phyloP scores from a whole-genome alignment of 352 stramenopile species.

The Phytophthora aleatoria region DNA sequence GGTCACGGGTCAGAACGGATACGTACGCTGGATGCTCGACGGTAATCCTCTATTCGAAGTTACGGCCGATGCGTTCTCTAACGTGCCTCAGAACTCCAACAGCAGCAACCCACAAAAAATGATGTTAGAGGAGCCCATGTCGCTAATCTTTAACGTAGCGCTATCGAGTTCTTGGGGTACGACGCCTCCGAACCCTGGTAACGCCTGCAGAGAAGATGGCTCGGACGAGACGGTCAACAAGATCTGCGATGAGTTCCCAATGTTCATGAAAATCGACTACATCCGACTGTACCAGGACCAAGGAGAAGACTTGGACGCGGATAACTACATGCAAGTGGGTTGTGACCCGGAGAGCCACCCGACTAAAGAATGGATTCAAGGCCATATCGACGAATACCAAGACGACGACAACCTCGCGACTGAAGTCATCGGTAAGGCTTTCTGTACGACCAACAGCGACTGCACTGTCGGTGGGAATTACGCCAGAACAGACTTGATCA shows the following conservation, averaged over 20 bases:
- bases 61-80: slow-evolving; percentile 49
- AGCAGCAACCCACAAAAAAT: slow-evolving; percentile 70
- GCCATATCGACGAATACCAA: slow-evolving; percentile 49
- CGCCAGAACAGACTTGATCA: slow-evolving; percentile 30
- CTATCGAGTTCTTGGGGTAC: slow-evolving; percentile 81
- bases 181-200: slow-evolving; percentile 33
- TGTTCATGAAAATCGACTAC: slow-evolving; percentile 84
- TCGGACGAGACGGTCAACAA: slow-evolving; percentile 48
- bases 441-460: slow-evolving; percentile 49
- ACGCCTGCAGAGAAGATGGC: slow-evolving; percentile 29
- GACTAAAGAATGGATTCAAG: slow-evolving; percentile 48
- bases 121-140: slow-evolving; percentile 92
- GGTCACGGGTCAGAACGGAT: slow-evolving; percentile 45
- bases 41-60: slow-evolving; percentile 85
- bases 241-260: slow-evolving; percentile 58
- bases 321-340: slow-evolving; percentile 43
- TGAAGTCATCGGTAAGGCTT: slow-evolving; percentile 42
- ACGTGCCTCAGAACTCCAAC: slow-evolving; percentile 42
- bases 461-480: slow-evolving; percentile 49
- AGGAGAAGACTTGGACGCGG: slow-evolving; percentile 36
- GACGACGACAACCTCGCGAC: slow-evolving; percentile 48
- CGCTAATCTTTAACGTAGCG: slow-evolving; percentile 94
- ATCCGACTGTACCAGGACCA: slow-evolving; percentile 86
- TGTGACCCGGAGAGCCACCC: slow-evolving; percentile 47
- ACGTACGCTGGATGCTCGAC: slow-evolving; percentile 69